Base-by-base conservation (phyloP, 352 stramenopile genomes). In the Thraustotheca clavata region DNA sequence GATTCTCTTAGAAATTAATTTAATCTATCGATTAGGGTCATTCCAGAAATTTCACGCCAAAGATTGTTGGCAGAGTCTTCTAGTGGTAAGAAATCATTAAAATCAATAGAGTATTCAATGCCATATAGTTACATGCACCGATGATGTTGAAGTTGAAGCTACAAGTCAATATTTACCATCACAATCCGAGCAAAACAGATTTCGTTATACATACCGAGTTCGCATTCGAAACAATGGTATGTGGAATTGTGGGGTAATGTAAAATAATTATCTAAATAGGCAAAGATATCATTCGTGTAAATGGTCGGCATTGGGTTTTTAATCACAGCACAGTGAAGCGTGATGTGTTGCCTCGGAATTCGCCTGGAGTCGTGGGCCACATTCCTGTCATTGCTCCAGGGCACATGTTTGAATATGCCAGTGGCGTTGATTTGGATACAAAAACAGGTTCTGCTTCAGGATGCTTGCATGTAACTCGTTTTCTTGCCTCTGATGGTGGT, bases 391-490 rank as follows among this genome's bases (percentile, higher is more conserved):
- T 91, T 36, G 67, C 67, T 27, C 83, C 83, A 20, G 83, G 83
- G 22, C 74, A 91, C 48, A 83, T 73, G n/a, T 89, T 90, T 49
- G 77, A 89, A 67, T 91, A 91, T 65, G 80, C 77, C 3, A 91
- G 80, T 39, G 80, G 83, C 27, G 77, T 89, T 18, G 80, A 90
- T 60, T 86, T 90, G 33, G 75, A 91, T 50, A 75, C 77, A 26
- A 80, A 79, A 12, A 60, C 73, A 11, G 83, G 83, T 16, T 77
- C 69, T 7, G 78, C 86, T 29, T 77, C 70, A 0, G 83, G 83
- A n/a, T 89, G 79, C 68, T 69, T 91, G 34, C 83, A 91, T 46
- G 73, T 71, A 1, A 24, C 89, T 14, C 71, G 72, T 20, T 73
- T 72, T 47, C 38, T 39, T 7, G 54, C 61, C 9, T 36, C 59